Conservation (phyloP, 192 early-diverging fungal species). For the Mortierella hygrophila region DNA sequence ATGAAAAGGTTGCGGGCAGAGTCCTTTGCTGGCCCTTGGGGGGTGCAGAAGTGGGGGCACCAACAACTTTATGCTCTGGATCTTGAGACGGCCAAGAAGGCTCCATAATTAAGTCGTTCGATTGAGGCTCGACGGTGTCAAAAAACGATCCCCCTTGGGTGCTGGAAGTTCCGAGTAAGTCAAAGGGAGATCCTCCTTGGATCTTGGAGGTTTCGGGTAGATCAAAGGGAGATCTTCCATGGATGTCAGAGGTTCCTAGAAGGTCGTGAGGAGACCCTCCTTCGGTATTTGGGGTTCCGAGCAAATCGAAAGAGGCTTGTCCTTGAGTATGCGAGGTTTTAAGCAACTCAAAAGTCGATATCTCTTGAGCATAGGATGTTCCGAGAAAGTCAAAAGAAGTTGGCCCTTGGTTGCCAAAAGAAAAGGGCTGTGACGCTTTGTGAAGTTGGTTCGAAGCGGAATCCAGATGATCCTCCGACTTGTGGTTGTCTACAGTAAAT, state of each 20-base stretch:
- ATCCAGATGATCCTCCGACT: not conserved
- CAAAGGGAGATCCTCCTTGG: not conserved
- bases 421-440: not conserved
- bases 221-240: not conserved
- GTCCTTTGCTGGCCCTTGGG: not conserved
- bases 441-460: not conserved
- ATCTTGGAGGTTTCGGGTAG: not conserved
- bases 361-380: not conserved
- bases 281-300: not conserved
- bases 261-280: not conserved
- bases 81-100: not conserved
- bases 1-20: not conserved
- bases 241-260: not conserved
- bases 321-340: not conserved
- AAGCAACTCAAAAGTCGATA: not conserved
- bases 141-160: not conserved
- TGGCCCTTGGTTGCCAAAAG: not conserved
- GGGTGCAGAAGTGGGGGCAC: not conserved
- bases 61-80: not conserved
- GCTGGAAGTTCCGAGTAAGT: not conserved
- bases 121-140: not conserved
- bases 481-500: not conserved
- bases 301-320: not conserved
- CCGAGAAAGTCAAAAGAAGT: not conserved
- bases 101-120: too few relatives aligned